A percentile compares a stretch with the other conserved stretches of the same genome.
These are phyloP conservation scores for Hordeum vulgare DNA, from an alignment of 176 grass and related monocot genomes.

Conservation along the genomic window MorexV3_pseudomolecules_assembly NC_058518.1:211779373-211779872, in stretches of 20 bases:
- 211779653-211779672: conserved; percentile 79
- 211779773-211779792: too few species aligned
- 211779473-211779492: not conserved
- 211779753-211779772: too few species aligned
- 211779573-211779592: conserved; percentile 79
- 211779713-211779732: not conserved
- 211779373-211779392: too few species aligned
- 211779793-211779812: too few species aligned
- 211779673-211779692: conserved; percentile 70
- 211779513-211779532: not conserved
- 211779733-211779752: not conserved
- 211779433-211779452: not conserved
- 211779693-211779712: not conserved
- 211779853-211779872: too few species aligned
- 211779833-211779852: too few species aligned
- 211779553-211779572: conserved; percentile 99
- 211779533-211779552: conserved; percentile 18
- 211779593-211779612: conserved; percentile 57
- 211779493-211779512: not conserved
- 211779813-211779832: too few species aligned
- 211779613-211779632: conserved; percentile 48
- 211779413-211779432: too few species aligned
- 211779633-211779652: conserved; percentile 93
- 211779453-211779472: not conserved
- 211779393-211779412: too few species aligned